These are phyloP conservation scores for Abelmoschus esculentus DNA, from an alignment of 345 rosid species.

Conservation along the genomic window DNA sequence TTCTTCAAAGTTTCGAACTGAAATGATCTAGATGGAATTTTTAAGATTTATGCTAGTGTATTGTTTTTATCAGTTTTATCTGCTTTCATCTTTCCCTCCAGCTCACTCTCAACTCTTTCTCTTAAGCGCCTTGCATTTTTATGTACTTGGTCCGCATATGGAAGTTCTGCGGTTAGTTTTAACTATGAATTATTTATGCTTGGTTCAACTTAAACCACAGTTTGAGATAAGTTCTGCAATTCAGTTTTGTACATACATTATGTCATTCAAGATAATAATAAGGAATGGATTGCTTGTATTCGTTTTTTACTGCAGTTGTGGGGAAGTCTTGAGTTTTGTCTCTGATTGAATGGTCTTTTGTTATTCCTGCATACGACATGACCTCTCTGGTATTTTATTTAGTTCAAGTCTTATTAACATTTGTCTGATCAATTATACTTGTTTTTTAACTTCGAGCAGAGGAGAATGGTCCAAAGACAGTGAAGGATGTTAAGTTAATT, in stretches of 20 bases:
- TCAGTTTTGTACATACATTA: neutral
- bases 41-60: constrained; percentile 2
- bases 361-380: neutral
- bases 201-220: neutral
- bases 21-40: neutral
- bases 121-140: too few relatives aligned
- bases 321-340: neutral
- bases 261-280: neutral
- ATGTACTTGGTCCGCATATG: too few relatives aligned
- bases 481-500: constrained; percentile 83
- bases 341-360: neutral
- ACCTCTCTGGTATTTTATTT: constrained; percentile 1
- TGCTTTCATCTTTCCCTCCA: neutral
- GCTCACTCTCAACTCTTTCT: neutral
- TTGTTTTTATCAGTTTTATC: neutral
- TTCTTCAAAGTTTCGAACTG: neutral
- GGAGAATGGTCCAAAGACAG: constrained; percentile 76
- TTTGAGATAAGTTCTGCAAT: neutral
- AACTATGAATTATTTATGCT: too few relatives aligned
- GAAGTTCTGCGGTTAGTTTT: too few relatives aligned
- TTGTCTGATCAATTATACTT: neutral
- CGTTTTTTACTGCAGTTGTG: neutral
- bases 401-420: neutral
- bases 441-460: constrained; percentile 31
- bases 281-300: neutral